Base-by-base conservation (phyloP, 1,284 basidiomycete genomes). In the Microbotryum saponariae region DNA sequence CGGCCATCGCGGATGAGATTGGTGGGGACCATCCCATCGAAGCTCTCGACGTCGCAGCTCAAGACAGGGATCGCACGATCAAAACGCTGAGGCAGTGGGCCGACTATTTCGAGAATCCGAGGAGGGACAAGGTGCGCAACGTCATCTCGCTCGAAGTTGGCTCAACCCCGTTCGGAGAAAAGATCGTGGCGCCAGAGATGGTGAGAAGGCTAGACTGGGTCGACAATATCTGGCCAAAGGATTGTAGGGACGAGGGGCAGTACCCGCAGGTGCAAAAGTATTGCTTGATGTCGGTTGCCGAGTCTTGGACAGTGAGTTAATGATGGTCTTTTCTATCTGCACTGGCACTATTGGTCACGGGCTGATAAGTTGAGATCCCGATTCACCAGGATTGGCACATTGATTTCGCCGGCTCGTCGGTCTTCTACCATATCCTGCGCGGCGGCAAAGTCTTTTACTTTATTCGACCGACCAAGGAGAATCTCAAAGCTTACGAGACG, bases 221-320 rank as follows among this genome's bases (percentile, higher is more conserved):
- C 12, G 91, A 96, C 73, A 89, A 87, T 68, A 90, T 86, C 74
- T 98, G 94, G 94, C 91, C 89, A 0, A 29, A 59, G 51, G 65
- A 73, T 51, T 66, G 71, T 46, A 74, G 72, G 52, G 59, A 62
- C 21, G 69, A 70, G 23, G 69, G 69, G 42, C 63, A 68, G 51
- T 97, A 90, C 75, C 94, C 94, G 7, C 94, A 96, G 72, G 94
- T 98, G 6, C 91, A 96, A 73, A 77, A 96, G 51, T 98, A 98
- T 75, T 96, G 93, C 72, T 78, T 98, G 64, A 97, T 97, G 90
- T 86, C 90, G 57, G 87, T 85, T 18, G 80, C 79, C 25, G 81
- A 83, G 65, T 91, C 91, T 42, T 96, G 92, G 89, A 97, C 94
- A 64, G 92, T 90, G 68, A 74, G 83, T 77, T 16, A 20, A 59